These are phyloP conservation scores for Breynia disticha DNA, from an alignment of 441 rosid genomes.

Conservation along the genomic window DNA sequence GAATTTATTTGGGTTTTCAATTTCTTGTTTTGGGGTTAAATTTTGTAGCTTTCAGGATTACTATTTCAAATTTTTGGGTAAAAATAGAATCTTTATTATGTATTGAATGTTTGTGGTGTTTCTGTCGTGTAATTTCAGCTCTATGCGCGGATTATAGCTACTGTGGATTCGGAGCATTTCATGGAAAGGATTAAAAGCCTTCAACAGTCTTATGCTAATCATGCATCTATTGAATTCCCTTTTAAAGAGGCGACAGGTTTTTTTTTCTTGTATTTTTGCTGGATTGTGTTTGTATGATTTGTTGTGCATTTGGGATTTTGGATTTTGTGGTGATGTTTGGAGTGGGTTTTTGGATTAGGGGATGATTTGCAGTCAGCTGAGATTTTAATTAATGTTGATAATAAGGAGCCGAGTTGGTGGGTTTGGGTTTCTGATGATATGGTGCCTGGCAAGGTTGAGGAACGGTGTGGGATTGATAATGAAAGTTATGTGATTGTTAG, in stretches of 20 bases:
- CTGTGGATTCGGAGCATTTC: constrained; percentile 65
- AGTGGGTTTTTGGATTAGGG: constrained; percentile 25
- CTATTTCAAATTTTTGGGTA: background rate
- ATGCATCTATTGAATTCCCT: constrained; percentile 49
- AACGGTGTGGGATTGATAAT: constrained; percentile 66
- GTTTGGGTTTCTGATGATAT: constrained; percentile 88
- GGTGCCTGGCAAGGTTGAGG: constrained; percentile 69
- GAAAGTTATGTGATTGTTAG: constrained; percentile 61
- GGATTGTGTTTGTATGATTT: background rate
- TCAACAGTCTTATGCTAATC: constrained; percentile 36
- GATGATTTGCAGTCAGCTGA: constrained; percentile 60
- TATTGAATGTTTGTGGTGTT: constrained; percentile 4
- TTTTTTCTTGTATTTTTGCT: background rate
- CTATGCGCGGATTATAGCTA: constrained; percentile 45
- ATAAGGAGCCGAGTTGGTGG: constrained; percentile 93
- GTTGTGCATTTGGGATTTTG: background rate
- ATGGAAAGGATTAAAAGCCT: constrained; percentile 41
- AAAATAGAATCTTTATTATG: background rate
- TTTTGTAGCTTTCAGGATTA: no score
- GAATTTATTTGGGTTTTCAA: no score
- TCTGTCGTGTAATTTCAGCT: constrained; percentile 33
- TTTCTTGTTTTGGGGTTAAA: no score
- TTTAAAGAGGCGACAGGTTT: constrained; percentile 82
- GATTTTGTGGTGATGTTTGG: background rate
- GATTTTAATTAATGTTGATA: constrained; percentile 51